phyloP scores from a whole-genome alignment of 2,329 filamentous ascomycete species.

The Penicillium sp. region DNA sequence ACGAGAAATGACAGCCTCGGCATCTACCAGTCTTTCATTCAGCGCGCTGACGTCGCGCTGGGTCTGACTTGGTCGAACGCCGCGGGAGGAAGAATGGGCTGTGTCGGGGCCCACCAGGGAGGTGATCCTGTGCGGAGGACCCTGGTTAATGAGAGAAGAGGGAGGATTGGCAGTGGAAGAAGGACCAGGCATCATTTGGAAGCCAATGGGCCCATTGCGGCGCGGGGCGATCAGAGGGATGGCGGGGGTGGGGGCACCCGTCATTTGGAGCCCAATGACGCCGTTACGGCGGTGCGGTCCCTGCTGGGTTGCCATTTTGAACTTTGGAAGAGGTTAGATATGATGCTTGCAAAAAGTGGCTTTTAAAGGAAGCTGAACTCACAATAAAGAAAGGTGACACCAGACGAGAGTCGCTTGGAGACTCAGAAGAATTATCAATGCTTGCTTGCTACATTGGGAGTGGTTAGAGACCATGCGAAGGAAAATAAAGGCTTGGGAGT shows the following conservation, averaged over 20 bases:
- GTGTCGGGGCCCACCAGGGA: constrained; percentile 6
- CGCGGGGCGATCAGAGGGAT: background rate
- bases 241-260: background rate
- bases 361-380: background rate
- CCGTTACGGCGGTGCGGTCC: background rate
- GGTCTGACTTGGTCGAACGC: background rate
- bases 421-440: background rate
- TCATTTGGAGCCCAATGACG: background rate
- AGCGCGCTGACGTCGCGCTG: background rate
- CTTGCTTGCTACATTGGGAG: background rate
- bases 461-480: background rate
- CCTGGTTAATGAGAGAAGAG: background rate
- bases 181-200: background rate
- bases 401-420: background rate
- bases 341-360: background rate
- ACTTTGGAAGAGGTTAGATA: background rate
- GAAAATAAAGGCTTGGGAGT: background rate
- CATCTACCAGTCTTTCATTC: background rate
- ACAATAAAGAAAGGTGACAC: background rate
- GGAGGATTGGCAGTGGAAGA: background rate
- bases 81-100: background rate
- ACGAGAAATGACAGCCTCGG: background rate
- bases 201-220: background rate
- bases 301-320: background rate
- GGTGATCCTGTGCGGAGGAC: constrained; percentile 3